These are phyloP conservation scores for Phascolomyces articulosus DNA, from an alignment of 371 early-diverging fungal species.

Conservation along the genomic window DNA sequence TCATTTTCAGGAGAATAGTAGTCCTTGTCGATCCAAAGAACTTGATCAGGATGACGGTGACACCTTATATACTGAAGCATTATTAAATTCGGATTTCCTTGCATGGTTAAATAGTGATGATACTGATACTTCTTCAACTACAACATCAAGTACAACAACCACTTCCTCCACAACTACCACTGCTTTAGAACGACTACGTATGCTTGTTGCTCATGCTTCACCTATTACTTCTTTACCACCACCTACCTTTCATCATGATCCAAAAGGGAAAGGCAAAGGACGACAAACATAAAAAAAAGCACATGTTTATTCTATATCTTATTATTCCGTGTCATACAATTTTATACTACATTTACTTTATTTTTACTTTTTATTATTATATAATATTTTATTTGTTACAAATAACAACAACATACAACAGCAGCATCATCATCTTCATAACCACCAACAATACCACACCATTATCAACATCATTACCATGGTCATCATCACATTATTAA, in stretches of 20 bases:
- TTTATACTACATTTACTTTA: background rate
- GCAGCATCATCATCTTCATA: no score
- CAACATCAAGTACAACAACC: background rate
- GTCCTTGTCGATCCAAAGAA: slow-evolving; percentile 21
- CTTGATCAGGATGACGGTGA: slow-evolving; percentile 35
- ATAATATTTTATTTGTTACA: no score
- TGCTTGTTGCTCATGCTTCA: slow-evolving; percentile 21
- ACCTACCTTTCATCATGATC: slow-evolving; percentile 6
- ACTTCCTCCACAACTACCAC: background rate
- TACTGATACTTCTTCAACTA: background rate
- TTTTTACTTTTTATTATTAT: no score
- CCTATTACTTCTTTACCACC: slow-evolving; percentile 2
- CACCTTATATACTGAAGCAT: slow-evolving; percentile 27
- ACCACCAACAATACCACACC: no score
- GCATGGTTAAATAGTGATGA: slow-evolving; percentile 22
- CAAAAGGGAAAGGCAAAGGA: slow-evolving; percentile 14
- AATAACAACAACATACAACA: no score
- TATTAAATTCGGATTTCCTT: slow-evolving; percentile 33
- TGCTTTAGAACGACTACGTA: slow-evolving; percentile 24
- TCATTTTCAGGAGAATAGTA: slow-evolving; percentile 8
- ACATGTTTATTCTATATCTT: background rate
- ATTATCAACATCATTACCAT: no score
- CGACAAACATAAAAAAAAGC: slow-evolving; percentile 4
- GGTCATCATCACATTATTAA: no score
- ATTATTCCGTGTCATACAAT: background rate